These are phyloP conservation scores for Paxillus involutus DNA, from an alignment of 768 basidiomycete species.

Conservation along the genomic window DNA sequence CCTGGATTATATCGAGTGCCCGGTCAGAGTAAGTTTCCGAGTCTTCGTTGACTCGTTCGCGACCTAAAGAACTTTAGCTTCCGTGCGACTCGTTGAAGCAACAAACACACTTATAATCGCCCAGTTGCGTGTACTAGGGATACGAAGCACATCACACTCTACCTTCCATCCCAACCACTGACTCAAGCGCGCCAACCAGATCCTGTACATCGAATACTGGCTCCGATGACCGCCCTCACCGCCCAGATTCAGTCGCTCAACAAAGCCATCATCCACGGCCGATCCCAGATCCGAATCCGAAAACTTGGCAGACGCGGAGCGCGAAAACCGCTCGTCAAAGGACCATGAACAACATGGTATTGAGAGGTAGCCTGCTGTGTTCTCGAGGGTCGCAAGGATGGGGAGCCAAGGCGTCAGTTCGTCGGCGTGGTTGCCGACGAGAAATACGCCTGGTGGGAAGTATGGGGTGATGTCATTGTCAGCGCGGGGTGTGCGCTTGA, in stretches of 20 bases:
- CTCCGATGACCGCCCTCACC: constrained; percentile 59
- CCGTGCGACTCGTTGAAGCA: neutral
- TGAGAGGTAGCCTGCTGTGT: constrained; percentile 67
- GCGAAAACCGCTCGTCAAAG: constrained; percentile 67
- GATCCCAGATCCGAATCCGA: constrained; percentile 15
- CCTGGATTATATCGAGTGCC: constrained; percentile 51
- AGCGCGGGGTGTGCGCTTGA: neutral
- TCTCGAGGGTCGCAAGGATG: constrained; percentile 63
- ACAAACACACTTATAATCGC: constrained; percentile 72
- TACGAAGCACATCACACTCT: constrained; percentile 83
- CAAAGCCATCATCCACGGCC: constrained; percentile 31
- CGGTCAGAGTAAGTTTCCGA: constrained; percentile 28
- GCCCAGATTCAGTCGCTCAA: constrained; percentile 55
- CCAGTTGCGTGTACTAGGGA: constrained; percentile 95
- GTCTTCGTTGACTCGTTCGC: constrained; percentile 23
- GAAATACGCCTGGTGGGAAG: constrained; percentile 55
- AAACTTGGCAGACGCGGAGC: constrained; percentile 36
- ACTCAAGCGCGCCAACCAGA: constrained; percentile 80
- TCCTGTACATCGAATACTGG: constrained; percentile 80
- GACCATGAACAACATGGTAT: constrained; percentile 93
- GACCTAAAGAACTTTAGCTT: constrained; percentile 14
- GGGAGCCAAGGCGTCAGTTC: constrained; percentile 96
- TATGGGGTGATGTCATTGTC: constrained; percentile 17
- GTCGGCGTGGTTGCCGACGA: constrained; percentile 96
- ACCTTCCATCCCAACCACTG: constrained; percentile 80